Conservation (phyloP, 352 stramenopile species). For the Globisporangium barbulae region DNA sequence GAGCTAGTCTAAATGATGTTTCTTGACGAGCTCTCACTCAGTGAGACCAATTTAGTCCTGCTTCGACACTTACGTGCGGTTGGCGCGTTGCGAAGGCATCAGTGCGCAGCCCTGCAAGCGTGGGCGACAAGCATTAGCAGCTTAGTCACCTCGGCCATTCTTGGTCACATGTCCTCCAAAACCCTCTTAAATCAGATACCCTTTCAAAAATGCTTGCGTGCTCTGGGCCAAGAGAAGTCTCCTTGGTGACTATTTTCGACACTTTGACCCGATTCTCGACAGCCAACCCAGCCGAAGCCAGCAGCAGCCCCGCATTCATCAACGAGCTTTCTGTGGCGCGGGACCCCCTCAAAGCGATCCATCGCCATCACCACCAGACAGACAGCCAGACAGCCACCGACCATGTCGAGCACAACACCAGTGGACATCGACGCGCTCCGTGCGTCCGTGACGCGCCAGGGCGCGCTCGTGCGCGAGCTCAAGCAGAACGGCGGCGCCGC, state of each 20-base stretch:
- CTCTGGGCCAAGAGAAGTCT: background rate
- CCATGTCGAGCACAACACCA: conserved; percentile 17
- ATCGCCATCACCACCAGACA: background rate
- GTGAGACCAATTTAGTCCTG: no score
- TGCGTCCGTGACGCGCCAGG: conserved; percentile 95
- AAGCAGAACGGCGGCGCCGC: conserved; percentile 94
- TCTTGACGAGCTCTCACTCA: no score
- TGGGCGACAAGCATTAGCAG: no score
- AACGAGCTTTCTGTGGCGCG: conserved; percentile 7
- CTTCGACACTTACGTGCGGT: no score
- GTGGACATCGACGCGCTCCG: conserved; percentile 93
- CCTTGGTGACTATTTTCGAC: background rate
- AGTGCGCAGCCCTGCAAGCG: no score
- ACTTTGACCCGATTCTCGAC: background rate
- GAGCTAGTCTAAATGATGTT: no score
- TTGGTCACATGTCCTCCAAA: no score
- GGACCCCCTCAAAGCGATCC: conserved; percentile 8
- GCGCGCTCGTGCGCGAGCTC: conserved; percentile 92
- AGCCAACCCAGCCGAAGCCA: background rate
- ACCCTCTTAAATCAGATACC: no score
- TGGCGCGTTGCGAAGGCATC: no score
- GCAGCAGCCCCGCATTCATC: background rate
- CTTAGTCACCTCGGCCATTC: no score
- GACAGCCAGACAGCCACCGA: background rate
- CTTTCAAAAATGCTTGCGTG: no score